Conservation (phyloP, 441 rosid species). For the Eugenia klotzschiana region DNA sequence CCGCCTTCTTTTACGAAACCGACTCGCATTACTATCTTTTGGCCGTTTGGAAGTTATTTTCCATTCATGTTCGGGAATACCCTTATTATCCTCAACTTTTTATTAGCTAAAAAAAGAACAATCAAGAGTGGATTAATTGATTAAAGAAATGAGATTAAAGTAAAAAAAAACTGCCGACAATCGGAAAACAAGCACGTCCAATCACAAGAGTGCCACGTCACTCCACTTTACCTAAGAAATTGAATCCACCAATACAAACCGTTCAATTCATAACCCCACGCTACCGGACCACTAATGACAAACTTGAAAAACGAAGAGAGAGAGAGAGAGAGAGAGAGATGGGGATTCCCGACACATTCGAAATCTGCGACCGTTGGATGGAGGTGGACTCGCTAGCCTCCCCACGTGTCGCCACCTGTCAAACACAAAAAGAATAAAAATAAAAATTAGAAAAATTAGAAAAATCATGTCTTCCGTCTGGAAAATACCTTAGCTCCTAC, state of each 20-base stretch:
- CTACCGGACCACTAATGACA: not conserved
- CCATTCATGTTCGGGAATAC: too few species aligned
- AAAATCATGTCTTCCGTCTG: not conserved
- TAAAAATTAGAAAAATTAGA: not conserved
- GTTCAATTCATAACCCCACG: not conserved
- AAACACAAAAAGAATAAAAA: not conserved
- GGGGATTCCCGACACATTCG: not conserved
- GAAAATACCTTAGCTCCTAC: too few species aligned
- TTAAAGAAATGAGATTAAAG: not conserved
- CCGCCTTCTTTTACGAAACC: too few species aligned
- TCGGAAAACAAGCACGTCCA: too few species aligned
- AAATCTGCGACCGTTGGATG: not conserved
- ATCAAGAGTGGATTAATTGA: not conserved
- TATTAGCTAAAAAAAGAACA: not conserved
- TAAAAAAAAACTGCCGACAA: not conserved
- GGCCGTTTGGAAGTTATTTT: too few species aligned
- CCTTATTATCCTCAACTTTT: not conserved
- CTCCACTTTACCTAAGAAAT: not conserved
- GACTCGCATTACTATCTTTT: too few species aligned
- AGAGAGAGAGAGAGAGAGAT: too few species aligned
- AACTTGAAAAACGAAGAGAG: too few species aligned
- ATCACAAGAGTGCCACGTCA: not conserved
- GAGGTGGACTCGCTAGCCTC: not conserved
- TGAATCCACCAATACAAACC: not conserved
- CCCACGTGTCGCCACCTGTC: not conserved